Base-by-base conservation (phyloP, 345 rosid species). In the Linum tenue region DNA sequence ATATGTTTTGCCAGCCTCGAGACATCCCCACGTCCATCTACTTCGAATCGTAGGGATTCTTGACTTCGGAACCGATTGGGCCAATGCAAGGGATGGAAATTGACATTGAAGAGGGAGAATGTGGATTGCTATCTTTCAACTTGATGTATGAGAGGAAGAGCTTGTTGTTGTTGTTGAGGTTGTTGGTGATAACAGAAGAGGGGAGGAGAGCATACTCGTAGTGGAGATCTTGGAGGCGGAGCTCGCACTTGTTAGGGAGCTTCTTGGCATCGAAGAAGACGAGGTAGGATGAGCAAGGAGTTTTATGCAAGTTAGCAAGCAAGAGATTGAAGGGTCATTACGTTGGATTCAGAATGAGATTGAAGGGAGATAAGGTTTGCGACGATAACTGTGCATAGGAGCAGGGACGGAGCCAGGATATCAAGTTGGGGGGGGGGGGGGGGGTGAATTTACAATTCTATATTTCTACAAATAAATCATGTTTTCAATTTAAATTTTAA, bases 71-170 rank as follows among this genome's bases (percentile, higher is more conserved):
- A 11, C 76, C 74, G 2, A 86, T 86, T 5, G 88, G 85, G 57
- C 97, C 92, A 73, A 91, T 71, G 74, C 86, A 92, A 86, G 97
- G 97, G n/a, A 88, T 77, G 38, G 97, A 79, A 71, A 1, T 88
- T 86, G 65, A 91, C 97, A 35, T 85, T 91, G 67, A 91, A 91
- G 35, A 80, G 85, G 57, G 74, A 67, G 76, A 91, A 91, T 12
- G 88, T 78, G 17, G 88, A 77, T 51, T 88, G 92, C 12, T 91
- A 72, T 11, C 78, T 17, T 82, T 81, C 74, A 91, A 91, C 67
- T 91, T 92, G 73, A 91, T 74, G 65, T 86, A 86, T 71, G 84
- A 77, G 88, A 91, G 86, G 89, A 91, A 91, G 63, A 91, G 89
- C 75, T 81, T 82, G 4, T 71, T 76, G 56, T n/a, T n/a, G n/a